Conservation (phyloP, 257 asterid genomes). For the Henckelia pumila region DNA sequence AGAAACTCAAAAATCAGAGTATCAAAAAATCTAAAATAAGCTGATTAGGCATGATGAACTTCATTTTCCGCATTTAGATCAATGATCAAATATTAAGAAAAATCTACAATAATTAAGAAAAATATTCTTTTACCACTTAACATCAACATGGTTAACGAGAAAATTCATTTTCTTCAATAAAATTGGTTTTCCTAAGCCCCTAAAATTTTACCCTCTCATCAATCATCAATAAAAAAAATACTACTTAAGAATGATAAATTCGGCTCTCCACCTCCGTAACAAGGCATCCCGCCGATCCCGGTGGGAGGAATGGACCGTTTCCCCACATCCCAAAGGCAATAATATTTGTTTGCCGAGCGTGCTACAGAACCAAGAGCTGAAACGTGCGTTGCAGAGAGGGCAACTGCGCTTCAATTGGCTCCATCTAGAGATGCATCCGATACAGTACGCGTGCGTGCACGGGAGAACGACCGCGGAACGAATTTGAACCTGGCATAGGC, state of each 20-base stretch:
- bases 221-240: background rate
- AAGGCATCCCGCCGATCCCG: slow-evolving; percentile 1
- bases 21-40: no score
- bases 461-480: slow-evolving; percentile 34
- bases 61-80: background rate
- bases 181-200: background rate
- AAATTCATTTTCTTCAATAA: background rate
- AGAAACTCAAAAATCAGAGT: background rate
- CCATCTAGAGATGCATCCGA: slow-evolving; percentile 53
- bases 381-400: slow-evolving; percentile 48
- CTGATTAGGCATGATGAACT: background rate
- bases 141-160: background rate
- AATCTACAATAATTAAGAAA: background rate
- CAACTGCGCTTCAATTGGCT: slow-evolving; percentile 51
- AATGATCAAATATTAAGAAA: background rate
- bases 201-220: background rate
- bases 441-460: slow-evolving; percentile 54
- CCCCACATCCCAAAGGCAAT: slow-evolving; percentile 11
- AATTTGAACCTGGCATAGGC: slow-evolving; percentile 31
- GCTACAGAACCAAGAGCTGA: slow-evolving; percentile 36
- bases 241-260: background rate
- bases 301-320: background rate
- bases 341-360: slow-evolving; percentile 31
- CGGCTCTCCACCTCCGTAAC: slow-evolving; percentile 26
- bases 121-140: background rate